Base-by-base conservation (phyloP, 441 rosid species). In the Aquilaria agallochum region DNA sequence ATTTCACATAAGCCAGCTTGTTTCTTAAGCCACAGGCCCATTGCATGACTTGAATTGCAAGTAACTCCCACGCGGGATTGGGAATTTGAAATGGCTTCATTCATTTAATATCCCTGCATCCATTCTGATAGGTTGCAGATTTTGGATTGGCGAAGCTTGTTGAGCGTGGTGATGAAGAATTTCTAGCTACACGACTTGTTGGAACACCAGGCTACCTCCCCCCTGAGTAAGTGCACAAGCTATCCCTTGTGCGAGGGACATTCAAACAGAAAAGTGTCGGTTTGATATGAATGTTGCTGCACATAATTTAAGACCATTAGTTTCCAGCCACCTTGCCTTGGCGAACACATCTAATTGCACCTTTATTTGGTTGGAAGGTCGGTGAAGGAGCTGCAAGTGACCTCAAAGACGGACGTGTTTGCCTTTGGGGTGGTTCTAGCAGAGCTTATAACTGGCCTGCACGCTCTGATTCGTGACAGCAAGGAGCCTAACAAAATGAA, bases 191-290 rank as follows among this genome's bases (percentile, higher is more conserved):
- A 0, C 64, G 72, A 50, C 72, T 87, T 9, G 90, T 87, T 7
- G 90, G 90, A 40, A 87, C 87, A 31, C 94, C 90, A 9, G 89
- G 90, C 64, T 87, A 87, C 60, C 85, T 83, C 50, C 86, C 90
- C 20, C 90, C 90, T 1, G 89, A 87, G 90, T 87, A 73, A 52
- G 74, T 57, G 31, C 11, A 32, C 0, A 55, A 27, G 9, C 31
- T 48, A 40, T 33, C 15, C 42, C 7, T 36, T 36, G 27, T 20
- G 42, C 42, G 42, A 36, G 27, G 27, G 27, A 20, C 34, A 56
- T 3, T 13, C 12, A 55, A 13, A 40, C 31, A 14, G 20, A 46
- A 7, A 31, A 54, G 53, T 1, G 42, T 5, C 42, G 1, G 6
- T 1, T 36, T 36, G 42, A 36, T 8, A 36, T 36, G 7, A 36